Percentiles rank a stretch among this genome's conserved stretches.
These are phyloP conservation scores for Trichoderma sp. DNA, from an alignment of 2,329 filamentous ascomycete genomes.

Conservation along the genomic window DNA sequence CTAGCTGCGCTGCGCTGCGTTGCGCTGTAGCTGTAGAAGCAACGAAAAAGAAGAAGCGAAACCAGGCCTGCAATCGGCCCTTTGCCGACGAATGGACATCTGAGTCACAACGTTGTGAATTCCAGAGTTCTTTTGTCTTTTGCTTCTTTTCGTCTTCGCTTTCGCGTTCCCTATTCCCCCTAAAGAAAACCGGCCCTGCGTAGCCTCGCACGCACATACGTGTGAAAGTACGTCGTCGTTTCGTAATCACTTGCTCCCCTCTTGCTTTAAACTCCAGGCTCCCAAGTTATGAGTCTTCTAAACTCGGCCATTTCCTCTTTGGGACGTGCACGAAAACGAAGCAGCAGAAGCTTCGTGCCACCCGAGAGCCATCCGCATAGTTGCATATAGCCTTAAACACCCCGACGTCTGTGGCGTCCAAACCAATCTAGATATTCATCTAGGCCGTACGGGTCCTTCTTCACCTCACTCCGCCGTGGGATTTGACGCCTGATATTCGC, in stretches of 20 bases:
- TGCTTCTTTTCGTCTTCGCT: neutral
- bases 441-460: neutral
- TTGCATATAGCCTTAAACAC: conserved; percentile 3
- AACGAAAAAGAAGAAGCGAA: neutral
- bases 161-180: neutral
- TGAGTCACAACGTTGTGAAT: neutral
- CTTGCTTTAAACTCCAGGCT: neutral
- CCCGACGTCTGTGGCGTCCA: neutral
- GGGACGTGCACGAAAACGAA: conserved; percentile 14
- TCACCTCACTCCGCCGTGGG: neutral
- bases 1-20: neutral
- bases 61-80: neutral
- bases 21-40: neutral
- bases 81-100: neutral
- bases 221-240: conserved; percentile 12
- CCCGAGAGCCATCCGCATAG: conserved; percentile 2
- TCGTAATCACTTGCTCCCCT: conserved; percentile 4
- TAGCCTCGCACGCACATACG: neutral
- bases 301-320: conserved; percentile 14
- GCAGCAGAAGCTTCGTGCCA: conserved; percentile 1
- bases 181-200: neutral
- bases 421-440: conserved; percentile 8
- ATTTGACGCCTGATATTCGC: neutral
- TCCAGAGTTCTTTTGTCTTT: neutral
- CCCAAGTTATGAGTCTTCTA: conserved; percentile 12